Conservation (phyloP, 108 stramenopile genomes). For the Cylindrotheca closterium region DNA sequence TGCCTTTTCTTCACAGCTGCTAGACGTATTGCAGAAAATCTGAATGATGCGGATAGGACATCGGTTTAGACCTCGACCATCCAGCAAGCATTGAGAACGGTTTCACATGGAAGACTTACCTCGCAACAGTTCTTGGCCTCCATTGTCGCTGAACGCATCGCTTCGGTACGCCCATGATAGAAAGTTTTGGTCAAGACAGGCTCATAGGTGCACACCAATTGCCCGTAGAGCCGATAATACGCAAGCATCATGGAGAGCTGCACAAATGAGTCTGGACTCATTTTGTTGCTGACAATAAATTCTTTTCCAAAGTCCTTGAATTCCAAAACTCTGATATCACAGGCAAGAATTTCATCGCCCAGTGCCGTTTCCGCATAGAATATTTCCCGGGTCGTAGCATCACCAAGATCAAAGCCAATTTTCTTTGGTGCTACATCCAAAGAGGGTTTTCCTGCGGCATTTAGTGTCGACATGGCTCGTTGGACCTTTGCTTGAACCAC, state of each 20-base stretch:
- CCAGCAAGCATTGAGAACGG: too few species aligned
- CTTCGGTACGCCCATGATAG: slow-evolving; percentile 88
- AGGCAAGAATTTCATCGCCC: slow-evolving; percentile 75
- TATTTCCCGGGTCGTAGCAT: slow-evolving; percentile 57
- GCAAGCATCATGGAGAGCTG: slow-evolving; percentile 82
- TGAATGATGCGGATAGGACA: too few species aligned
- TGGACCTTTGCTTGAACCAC: slow-evolving; percentile 66
- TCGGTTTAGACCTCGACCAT: too few species aligned
- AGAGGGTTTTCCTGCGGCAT: slow-evolving; percentile 25
- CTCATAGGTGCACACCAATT: slow-evolving; percentile 77
- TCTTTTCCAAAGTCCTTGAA: slow-evolving; percentile 74
- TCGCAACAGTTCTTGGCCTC: slow-evolving; percentile 62
- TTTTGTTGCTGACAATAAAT: slow-evolving; percentile 70
- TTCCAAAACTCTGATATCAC: slow-evolving; percentile 74
- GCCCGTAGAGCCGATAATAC: slow-evolving; percentile 81
- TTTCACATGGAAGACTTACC: too few species aligned
- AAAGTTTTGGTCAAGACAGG: slow-evolving; percentile 82
- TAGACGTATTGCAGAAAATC: slow-evolving; percentile 15
- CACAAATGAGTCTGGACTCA: slow-evolving; percentile 84
- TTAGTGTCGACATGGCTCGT: slow-evolving; percentile 39
- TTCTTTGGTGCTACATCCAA: slow-evolving; percentile 74
- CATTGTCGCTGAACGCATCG: slow-evolving; percentile 76
- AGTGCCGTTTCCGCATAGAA: slow-evolving; percentile 77
- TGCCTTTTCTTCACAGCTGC: slow-evolving; percentile 46
- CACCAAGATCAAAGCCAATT: slow-evolving; percentile 66